Base-by-base conservation (phyloP, 2,329 filamentous ascomycete genomes). In the Colletotrichum sp. region DNA sequence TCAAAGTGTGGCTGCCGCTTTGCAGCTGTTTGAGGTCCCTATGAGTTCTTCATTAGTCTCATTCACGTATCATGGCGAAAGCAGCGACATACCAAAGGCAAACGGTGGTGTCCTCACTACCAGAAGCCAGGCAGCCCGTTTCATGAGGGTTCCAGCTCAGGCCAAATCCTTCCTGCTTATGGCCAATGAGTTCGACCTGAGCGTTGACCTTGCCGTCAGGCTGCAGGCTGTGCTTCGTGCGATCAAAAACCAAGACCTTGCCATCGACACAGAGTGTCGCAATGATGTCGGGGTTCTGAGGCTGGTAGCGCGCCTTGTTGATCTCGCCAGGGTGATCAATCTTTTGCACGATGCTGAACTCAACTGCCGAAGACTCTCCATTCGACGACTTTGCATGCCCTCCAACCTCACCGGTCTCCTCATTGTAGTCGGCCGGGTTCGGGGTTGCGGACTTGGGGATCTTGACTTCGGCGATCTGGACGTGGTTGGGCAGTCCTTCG, bases 261-360 rank as follows among this genome's bases (percentile, higher is more conserved):
- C 95, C 94, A 83, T 98, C 95, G 9, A 95, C 92, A 78, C 95
- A 96, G 86, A 98, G 93, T 0, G 97, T 98, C 4, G 97, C 97
- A 80, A 99, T 97, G 73, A 99, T 93, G 81, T 99, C 96, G 7
- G 96, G 96, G 82, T 99, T 99, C 84, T 98, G 96, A 14, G 97
- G 97, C 85, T 98, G 96, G 83, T 98, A 98, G 79, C 97, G 93
- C 18, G 97, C 97, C 88, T 98, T 99, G 90, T 99, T 99, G 83
- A 99, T 96, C 85, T 99, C 97, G 77, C 95, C 95, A 18, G 96
- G 96, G 83, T 99, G 97, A 83, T 98, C 94, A 83, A 99, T 99
- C 85, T 95, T 97, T 85, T 99, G 97, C 67, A 97, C 93, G 81
- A 99, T 94, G 78, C 94, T 94, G 88, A 98, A 98, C 81, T 95